These are phyloP conservation scores for Ceratobasidium papillatum DNA, from an alignment of 1,284 basidiomycete species.

Conservation along the genomic window DNA sequence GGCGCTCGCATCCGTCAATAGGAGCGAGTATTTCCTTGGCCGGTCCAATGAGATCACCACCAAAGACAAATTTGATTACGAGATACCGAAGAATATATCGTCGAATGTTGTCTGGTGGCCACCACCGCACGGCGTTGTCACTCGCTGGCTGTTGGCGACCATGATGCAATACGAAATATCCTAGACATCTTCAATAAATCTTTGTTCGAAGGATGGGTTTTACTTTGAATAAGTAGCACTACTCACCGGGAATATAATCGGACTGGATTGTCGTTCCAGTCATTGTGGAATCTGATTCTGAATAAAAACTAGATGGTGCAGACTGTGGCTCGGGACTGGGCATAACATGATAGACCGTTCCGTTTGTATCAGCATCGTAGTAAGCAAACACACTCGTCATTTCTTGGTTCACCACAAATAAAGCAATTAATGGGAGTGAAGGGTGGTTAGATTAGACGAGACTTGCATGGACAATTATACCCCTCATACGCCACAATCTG, in stretches of 20 bases:
- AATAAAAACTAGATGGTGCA: background rate
- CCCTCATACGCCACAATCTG: too few relatives aligned
- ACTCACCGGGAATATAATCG: background rate
- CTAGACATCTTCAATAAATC: background rate
- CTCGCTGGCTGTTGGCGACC: background rate
- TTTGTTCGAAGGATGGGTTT: background rate
- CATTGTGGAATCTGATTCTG: background rate
- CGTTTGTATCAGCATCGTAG: slow-evolving; percentile 21
- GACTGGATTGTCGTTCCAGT: slow-evolving; percentile 5
- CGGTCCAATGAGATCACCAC: background rate
- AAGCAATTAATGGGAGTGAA: too few relatives aligned
- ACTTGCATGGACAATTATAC: too few relatives aligned
- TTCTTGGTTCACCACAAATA: background rate
- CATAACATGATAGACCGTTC: slow-evolving; percentile 6
- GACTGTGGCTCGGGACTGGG: background rate
- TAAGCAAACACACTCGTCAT: background rate
- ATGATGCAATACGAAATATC: background rate
- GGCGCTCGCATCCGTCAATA: background rate
- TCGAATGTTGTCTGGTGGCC: background rate
- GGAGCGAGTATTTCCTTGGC: background rate
- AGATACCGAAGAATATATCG: background rate
- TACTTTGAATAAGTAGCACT: too few relatives aligned
- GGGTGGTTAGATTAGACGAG: too few relatives aligned
- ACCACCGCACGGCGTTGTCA: background rate
- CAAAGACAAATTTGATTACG: background rate